These are phyloP conservation scores for Schizochytrium sp. DNA, from an alignment of 108 stramenopile species.

Conservation along the genomic window DNA sequence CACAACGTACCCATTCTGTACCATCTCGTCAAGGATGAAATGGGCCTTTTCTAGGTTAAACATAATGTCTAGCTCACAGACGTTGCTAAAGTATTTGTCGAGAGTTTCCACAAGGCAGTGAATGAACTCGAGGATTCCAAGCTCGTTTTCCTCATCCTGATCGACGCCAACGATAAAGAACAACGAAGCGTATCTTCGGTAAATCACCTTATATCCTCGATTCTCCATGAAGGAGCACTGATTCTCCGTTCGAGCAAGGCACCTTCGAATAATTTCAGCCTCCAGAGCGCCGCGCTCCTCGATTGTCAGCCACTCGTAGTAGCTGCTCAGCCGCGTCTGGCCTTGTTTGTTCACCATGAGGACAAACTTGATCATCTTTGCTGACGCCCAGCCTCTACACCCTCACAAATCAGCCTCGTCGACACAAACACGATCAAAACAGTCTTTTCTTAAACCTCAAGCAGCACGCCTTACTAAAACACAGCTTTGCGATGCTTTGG, in stretches of 20 bases:
- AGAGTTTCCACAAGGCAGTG: constrained; percentile 91
- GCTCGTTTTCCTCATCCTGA: constrained; percentile 88
- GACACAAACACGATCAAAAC: too few species aligned
- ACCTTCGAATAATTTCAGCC: constrained; percentile 93
- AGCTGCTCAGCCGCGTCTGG: constrained; percentile 91
- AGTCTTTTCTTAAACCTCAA: too few species aligned
- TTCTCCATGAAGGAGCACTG: constrained; percentile 95
- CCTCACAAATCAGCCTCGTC: too few species aligned
- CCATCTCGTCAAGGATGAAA: constrained; percentile 83
- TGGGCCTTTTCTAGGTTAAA: constrained; percentile 95
- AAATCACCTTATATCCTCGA: constrained; percentile 92
- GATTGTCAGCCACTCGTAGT: constrained; percentile 92
- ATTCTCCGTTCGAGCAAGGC: constrained; percentile 85
- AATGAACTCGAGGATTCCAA: constrained; percentile 94
- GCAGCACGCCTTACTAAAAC: too few species aligned
- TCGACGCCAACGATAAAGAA: constrained; percentile 96
- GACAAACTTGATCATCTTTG: constrained; percentile 69
- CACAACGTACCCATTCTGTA: constrained; percentile 76
- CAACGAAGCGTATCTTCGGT: constrained; percentile 90
- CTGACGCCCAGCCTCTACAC: too few species aligned
- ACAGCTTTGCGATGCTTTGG: too few species aligned
- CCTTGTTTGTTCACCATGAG: constrained; percentile 87
- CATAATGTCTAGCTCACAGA: constrained; percentile 95
- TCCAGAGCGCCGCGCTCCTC: constrained; percentile 90
- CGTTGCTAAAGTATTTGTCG: constrained; percentile 79